These are phyloP conservation scores for Casuarina glauca DNA, from an alignment of 306 rosid species.

Conservation along the genomic window DNA sequence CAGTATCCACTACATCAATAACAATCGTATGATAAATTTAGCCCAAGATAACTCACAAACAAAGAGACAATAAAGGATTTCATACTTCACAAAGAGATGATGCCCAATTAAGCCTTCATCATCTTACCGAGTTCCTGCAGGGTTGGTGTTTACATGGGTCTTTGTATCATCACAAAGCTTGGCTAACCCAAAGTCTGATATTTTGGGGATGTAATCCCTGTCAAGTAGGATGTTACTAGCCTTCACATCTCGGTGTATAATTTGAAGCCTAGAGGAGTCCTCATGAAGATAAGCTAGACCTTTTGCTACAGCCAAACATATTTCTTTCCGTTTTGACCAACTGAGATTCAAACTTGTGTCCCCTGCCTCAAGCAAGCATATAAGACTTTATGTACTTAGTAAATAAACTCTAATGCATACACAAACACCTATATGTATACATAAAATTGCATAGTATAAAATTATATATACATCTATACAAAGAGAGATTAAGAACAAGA, in stretches of 20 bases:
- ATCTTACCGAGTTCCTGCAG: slow-evolving; percentile 78
- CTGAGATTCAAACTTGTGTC: slow-evolving; percentile 40
- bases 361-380: slow-evolving; percentile 35
- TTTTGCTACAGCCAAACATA: slow-evolving; percentile 71
- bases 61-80: not conserved
- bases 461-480: too few species aligned
- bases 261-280: slow-evolving; percentile 64
- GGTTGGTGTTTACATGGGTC: slow-evolving; percentile 76
- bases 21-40: not conserved
- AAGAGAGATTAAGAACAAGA: not conserved
- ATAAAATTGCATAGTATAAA: not conserved
- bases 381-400: not conserved
- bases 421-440: not conserved
- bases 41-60: slow-evolving; percentile 10
- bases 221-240: slow-evolving; percentile 81
- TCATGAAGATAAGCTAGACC: slow-evolving; percentile 77
- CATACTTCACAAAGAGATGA: slow-evolving; percentile 1
- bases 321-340: slow-evolving; percentile 71
- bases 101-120: not conserved
- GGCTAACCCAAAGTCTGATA: slow-evolving; percentile 67
- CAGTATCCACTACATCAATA: too few species aligned
- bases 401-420: not conserved
- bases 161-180: slow-evolving; percentile 50
- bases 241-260: slow-evolving; percentile 83
- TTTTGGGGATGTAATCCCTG: slow-evolving; percentile 56